phyloP scores from a whole-genome alignment of 2,329 filamentous ascomycete genomes.

The Neonectria neomacrospora region DNA sequence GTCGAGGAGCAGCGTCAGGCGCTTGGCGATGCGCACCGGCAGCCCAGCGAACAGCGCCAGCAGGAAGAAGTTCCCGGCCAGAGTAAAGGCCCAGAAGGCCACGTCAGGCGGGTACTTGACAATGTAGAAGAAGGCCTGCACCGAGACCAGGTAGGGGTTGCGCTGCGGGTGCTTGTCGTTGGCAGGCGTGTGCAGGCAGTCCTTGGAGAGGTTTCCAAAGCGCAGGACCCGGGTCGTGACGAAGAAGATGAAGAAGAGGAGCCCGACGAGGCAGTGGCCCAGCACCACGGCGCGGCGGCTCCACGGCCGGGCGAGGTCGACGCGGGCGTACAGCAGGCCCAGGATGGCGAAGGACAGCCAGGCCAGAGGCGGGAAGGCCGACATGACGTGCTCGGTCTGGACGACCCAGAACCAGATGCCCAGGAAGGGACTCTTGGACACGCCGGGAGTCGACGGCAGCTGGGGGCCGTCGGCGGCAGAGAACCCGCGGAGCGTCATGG shows the following conservation, averaged over 20 bases:
- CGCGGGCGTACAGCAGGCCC: constrained; percentile 56
- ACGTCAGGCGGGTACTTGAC: constrained; percentile 60
- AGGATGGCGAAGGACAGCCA: constrained; percentile 60
- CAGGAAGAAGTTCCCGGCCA: constrained; percentile 53
- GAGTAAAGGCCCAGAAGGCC: constrained; percentile 56
- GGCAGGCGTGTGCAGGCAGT: constrained; percentile 54
- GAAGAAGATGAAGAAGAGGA: constrained; percentile 52
- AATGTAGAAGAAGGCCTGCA: constrained; percentile 58
- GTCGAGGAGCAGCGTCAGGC: constrained; percentile 52
- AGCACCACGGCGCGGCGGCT: constrained; percentile 39
- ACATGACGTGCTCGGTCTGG: constrained; percentile 46
- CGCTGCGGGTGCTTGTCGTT: constrained; percentile 44
- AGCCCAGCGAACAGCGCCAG: constrained; percentile 52
- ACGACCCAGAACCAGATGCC: constrained; percentile 57
- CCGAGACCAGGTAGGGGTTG: constrained; percentile 57
- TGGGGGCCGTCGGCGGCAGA: neutral
- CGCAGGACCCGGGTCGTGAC: constrained; percentile 54
- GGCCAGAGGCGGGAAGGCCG: constrained; percentile 57
- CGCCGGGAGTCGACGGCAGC: constrained; percentile 17
- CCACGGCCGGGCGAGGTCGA: constrained; percentile 50
- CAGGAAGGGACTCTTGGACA: constrained; percentile 42
- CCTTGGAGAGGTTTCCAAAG: constrained; percentile 58
- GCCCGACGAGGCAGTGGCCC: constrained; percentile 45
- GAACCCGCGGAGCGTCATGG: neutral
- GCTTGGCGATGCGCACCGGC: constrained; percentile 45